Conservation (phyloP, 2,329 filamentous ascomycete species). For the Microsporum canis region DNA sequence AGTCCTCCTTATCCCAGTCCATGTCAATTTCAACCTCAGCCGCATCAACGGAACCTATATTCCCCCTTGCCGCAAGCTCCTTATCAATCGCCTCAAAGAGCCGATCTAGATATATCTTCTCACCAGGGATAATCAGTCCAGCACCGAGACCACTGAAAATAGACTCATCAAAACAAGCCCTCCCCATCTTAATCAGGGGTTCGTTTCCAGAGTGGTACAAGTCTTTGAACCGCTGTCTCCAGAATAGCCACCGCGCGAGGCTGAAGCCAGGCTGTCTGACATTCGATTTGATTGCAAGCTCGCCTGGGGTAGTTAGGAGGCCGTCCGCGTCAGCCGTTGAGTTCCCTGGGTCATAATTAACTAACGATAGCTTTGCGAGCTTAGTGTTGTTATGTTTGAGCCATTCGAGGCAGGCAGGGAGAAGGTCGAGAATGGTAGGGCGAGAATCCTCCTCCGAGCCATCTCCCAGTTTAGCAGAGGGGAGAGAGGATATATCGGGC, state of each 20-base stretch:
- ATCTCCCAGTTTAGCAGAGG: background rate
- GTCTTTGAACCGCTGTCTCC: background rate
- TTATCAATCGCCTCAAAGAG: background rate
- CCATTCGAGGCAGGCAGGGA: background rate
- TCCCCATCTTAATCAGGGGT: background rate
- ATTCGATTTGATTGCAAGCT: background rate
- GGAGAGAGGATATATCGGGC: background rate
- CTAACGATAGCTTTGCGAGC: background rate
- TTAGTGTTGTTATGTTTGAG: background rate
- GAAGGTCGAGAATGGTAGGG: background rate
- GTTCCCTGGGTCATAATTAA: background rate
- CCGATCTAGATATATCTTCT: background rate
- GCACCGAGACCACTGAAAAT: background rate
- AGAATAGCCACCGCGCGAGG: background rate
- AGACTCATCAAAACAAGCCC: background rate
- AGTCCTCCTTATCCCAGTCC: background rate
- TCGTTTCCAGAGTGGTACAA: background rate
- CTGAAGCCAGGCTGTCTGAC: background rate
- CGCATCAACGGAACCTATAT: background rate
- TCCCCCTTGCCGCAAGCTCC: background rate
- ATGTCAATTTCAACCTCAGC: background rate
- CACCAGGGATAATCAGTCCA: background rate
- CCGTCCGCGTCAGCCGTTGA: background rate
- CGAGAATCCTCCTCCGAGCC: background rate
- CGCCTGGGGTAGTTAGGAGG: background rate